Base-by-base conservation (phyloP, 371 early-diverging fungal genomes). In the Mortierella sp. region DNA sequence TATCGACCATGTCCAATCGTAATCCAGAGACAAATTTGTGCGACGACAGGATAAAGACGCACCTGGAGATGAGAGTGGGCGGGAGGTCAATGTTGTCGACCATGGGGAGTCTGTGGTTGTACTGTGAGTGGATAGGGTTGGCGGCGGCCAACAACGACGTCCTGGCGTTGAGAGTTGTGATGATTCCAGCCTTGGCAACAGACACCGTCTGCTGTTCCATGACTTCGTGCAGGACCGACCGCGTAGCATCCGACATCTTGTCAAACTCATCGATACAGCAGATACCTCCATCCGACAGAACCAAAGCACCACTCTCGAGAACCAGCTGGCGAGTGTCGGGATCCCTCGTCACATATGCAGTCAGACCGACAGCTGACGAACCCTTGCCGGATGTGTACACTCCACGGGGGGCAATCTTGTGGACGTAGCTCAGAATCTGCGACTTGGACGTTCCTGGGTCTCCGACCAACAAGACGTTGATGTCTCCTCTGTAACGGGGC, bases 181-280 rank as follows among this genome's bases (percentile, higher is more conserved):
- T 99, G 74, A 99, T 99, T 61, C 99, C 99, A 29, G 99, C 99
- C 89, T 99, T 99, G 73, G 98, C 98, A 4, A 99, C 97, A 14
- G 99, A 98, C 26, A 99, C 97, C 0, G 99, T 98, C 91, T 99
- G 99, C 89, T 99, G 99, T 91, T 99, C 99, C 99, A 99, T 99
- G 45, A 98, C 99, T 93, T 99, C 99, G 88, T 99, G 99, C 71
- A 99, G 91, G 14, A 98, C 95, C 9, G 98, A 94, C 19, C 99
- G 93, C 45, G 99, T 99, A 13, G 94, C 79, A 71, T 99, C 99
- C 24, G 96, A 94, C 99, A 99, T 99, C 86, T 98, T 98, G 87
- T 98, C 99, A 90, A 99, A 99, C 88, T 99, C 99, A 89, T 99
- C 99, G 83, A 99, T 99, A 88, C 99, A 99, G 87, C 99, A 99